Conservation (phyloP, 805 yeast species). For the Saccharomycopsis capsularis region DNA sequence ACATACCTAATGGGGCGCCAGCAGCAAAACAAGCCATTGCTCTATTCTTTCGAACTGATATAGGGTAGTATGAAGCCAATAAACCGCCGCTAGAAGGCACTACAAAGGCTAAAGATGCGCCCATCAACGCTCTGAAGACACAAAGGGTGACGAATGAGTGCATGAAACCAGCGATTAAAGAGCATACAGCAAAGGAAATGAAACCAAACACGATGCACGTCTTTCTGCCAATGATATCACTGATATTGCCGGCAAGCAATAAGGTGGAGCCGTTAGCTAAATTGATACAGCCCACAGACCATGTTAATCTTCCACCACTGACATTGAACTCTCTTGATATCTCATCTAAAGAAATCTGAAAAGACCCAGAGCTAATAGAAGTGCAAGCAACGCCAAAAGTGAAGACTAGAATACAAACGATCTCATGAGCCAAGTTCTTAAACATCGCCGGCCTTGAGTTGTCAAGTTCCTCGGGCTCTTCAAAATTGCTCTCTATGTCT, state of each 20-base stretch:
- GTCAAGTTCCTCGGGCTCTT: not conserved
- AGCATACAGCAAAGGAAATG: slow-evolving; percentile 27
- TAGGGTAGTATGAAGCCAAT: slow-evolving; percentile 35
- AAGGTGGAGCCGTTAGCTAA: slow-evolving; percentile 39
- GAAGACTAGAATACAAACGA: slow-evolving; percentile 28
- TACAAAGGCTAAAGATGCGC: slow-evolving; percentile 37
- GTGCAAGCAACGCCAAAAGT: slow-evolving; percentile 39
- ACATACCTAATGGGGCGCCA: slow-evolving; percentile 44
- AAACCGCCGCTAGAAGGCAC: slow-evolving; percentile 45
- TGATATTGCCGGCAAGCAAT: slow-evolving; percentile 39
- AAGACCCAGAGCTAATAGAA: slow-evolving; percentile 32
- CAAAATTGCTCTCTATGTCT: not conserved
- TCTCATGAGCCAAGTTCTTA: slow-evolving; percentile 30
- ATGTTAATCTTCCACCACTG: slow-evolving; percentile 36
- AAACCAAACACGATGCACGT: slow-evolving; percentile 33
- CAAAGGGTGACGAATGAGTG: slow-evolving; percentile 31
- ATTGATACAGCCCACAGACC: slow-evolving; percentile 37
- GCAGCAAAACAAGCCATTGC: slow-evolving; percentile 38
- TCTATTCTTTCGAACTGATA: slow-evolving; percentile 35
- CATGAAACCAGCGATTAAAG: slow-evolving; percentile 35
- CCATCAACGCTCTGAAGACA: slow-evolving; percentile 39
- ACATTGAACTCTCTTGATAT: slow-evolving; percentile 32
- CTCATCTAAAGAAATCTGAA: slow-evolving; percentile 32
- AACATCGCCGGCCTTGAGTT: slow-evolving; percentile 33
- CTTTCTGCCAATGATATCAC: slow-evolving; percentile 42